phyloP scores from a whole-genome alignment of 805 yeast genomes.

The Teunomyces gatunensis region DNA sequence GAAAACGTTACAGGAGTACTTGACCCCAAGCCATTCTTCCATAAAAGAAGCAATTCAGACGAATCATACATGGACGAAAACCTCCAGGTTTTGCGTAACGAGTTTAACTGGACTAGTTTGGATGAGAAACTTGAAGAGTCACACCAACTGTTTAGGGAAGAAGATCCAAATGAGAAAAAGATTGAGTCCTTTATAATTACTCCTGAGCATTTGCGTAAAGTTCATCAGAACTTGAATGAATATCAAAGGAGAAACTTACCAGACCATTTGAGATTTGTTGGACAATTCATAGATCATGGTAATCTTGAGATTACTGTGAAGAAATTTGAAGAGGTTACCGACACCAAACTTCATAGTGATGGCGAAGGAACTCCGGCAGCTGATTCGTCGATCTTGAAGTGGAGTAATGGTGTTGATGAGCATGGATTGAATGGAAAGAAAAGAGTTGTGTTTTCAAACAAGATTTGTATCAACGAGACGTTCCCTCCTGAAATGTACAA shows the following conservation, averaged over 20 bases:
- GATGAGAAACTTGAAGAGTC: slow-evolving; percentile 7
- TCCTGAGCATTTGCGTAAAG: slow-evolving; percentile 23
- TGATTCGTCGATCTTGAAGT: slow-evolving; percentile 5
- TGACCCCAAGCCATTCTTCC: not conserved
- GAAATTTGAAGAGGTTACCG: slow-evolving; percentile 27
- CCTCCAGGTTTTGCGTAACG: slow-evolving; percentile 25
- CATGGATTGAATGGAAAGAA: slow-evolving; percentile 12
- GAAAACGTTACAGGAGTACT: slow-evolving; percentile 8
- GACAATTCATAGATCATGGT: slow-evolving; percentile 36
- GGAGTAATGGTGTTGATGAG: not conserved
- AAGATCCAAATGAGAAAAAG: not conserved
- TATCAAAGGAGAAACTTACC: slow-evolving; percentile 27
- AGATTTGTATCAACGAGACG: slow-evolving; percentile 50
- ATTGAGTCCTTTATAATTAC: slow-evolving; percentile 6
- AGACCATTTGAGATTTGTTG: slow-evolving; percentile 31
- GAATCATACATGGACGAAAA: slow-evolving; percentile 33
- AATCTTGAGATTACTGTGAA: slow-evolving; percentile 27
- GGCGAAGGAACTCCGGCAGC: not conserved
- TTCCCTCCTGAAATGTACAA: slow-evolving; percentile 51
- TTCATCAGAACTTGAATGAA: slow-evolving; percentile 22
- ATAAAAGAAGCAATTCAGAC: slow-evolving; percentile 14
- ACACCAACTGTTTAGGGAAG: not conserved
- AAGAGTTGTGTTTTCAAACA: slow-evolving; percentile 45
- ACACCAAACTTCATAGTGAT: not conserved
- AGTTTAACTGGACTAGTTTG: slow-evolving; percentile 21